Percentiles rank a stretch among this genome's conserved stretches.
These are phyloP conservation scores for Candida sp. DNA, from an alignment of 1,139 yeast genomes.

Conservation along the genomic window DNA sequence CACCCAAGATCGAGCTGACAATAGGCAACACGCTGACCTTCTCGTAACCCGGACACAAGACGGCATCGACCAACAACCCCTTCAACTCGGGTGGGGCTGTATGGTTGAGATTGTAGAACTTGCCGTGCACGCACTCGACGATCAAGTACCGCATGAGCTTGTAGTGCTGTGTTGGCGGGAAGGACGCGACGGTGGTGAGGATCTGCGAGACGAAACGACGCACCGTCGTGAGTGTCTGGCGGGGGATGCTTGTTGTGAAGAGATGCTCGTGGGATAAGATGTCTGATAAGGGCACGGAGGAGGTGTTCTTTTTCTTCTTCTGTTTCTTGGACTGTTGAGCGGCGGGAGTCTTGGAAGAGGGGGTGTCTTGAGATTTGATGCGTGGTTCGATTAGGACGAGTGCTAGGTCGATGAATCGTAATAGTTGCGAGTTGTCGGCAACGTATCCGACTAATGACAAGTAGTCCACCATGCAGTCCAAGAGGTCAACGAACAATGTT, in stretches of 20 bases:
- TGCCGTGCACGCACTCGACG: slow-evolving; percentile 44
- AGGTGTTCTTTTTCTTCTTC: slow-evolving; percentile 47
- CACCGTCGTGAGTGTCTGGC: slow-evolving; percentile 37
- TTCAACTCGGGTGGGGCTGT: slow-evolving; percentile 34
- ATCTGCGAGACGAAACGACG: slow-evolving; percentile 54
- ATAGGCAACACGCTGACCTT: slow-evolving; percentile 75
- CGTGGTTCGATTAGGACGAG: slow-evolving; percentile 49
- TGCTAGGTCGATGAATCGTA: slow-evolving; percentile 51
- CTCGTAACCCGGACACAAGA: slow-evolving; percentile 67
- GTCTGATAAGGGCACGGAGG: slow-evolving; percentile 64
- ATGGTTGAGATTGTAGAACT: slow-evolving; percentile 28
- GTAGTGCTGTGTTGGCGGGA: slow-evolving; percentile 69
- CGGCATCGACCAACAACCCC: slow-evolving; percentile 52
- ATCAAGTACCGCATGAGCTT: slow-evolving; percentile 63
- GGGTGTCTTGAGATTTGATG: slow-evolving; percentile 6
- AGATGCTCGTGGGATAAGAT: slow-evolving; percentile 68
- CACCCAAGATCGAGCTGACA: slow-evolving; percentile 55
- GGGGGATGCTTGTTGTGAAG: slow-evolving; percentile 50
- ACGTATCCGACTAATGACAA: slow-evolving; percentile 34
- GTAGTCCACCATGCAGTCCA: slow-evolving; percentile 30
- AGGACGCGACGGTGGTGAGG: slow-evolving; percentile 50
- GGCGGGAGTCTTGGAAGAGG: not conserved
- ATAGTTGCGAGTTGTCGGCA: slow-evolving; percentile 42
- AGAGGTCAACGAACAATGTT: slow-evolving; percentile 28
- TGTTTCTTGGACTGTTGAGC: slow-evolving; percentile 22